These are phyloP conservation scores for Penicillium capsulatum DNA, from an alignment of 2,329 filamentous ascomycete genomes.

Conservation along the genomic window DNA sequence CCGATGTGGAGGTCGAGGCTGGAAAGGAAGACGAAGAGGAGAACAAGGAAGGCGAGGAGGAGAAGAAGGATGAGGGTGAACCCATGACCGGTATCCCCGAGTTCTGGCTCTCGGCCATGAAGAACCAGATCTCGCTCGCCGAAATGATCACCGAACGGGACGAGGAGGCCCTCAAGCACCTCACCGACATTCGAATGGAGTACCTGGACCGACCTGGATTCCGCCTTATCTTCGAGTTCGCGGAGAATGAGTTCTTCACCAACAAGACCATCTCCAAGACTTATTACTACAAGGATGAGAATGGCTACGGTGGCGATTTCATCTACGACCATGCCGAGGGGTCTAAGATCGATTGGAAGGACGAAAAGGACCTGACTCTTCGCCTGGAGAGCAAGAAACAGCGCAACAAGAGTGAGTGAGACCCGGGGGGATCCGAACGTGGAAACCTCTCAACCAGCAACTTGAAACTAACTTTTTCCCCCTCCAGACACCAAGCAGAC, in stretches of 20 bases:
- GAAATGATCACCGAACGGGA: slow-evolving; percentile 99
- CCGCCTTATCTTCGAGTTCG: slow-evolving; percentile 96
- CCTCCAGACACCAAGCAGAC: slow-evolving; percentile 92
- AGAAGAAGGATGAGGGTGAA: slow-evolving; percentile 46
- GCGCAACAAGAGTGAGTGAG: slow-evolving; percentile 87
- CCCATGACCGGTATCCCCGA: slow-evolving; percentile 80
- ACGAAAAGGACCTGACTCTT: slow-evolving; percentile 87
- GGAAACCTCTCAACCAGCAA: too few species aligned
- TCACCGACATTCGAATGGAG: slow-evolving; percentile 96
- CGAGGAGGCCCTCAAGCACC: slow-evolving; percentile 83
- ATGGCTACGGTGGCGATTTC: slow-evolving; percentile 96
- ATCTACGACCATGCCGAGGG: slow-evolving; percentile 99
- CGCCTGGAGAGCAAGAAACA: slow-evolving; percentile 99
- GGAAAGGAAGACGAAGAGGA: slow-evolving; percentile 73
- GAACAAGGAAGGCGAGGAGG: slow-evolving; percentile 56
- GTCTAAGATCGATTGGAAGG: slow-evolving; percentile 96
- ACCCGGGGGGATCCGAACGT: too few species aligned
- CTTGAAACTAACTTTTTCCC: too few species aligned
- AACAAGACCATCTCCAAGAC: slow-evolving; percentile 98
- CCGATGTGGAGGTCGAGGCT: slow-evolving; percentile 77
- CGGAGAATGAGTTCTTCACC: slow-evolving; percentile 91
- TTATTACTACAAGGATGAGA: slow-evolving; percentile 99
- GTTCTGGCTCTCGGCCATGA: slow-evolving; percentile 99
- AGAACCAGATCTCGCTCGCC: slow-evolving; percentile 94
- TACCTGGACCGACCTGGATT: slow-evolving; percentile 98